Evolutionary conservation across 805 yeast genomes (phyloP).

Genomic region (Monosporozyma servazzii): DNA sequence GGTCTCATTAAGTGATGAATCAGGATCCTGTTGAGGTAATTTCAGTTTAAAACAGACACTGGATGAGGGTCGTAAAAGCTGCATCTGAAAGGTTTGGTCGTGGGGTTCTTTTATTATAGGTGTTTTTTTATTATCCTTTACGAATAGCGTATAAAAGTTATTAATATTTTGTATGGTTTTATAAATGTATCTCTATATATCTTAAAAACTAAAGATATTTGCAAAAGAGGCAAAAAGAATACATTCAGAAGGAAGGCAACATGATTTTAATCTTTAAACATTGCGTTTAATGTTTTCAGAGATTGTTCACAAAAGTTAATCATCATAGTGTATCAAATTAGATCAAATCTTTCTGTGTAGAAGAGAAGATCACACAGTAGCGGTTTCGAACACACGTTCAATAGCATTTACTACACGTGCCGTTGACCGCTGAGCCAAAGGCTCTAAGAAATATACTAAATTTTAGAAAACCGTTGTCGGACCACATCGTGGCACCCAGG

Average conservation of each 20-base stretch:
- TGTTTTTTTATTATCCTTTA: too few relatives aligned
- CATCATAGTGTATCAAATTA: conserved; percentile 19
- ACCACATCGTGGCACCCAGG: neutral
- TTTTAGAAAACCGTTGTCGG: neutral
- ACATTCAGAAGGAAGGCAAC: conserved; percentile 35
- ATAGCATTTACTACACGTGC: neutral
- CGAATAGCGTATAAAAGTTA: too few relatives aligned
- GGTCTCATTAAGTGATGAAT: neutral
- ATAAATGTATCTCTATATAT: too few relatives aligned
- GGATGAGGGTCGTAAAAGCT: conserved; percentile 55
- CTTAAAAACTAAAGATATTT: too few relatives aligned
- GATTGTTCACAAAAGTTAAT: conserved; percentile 34
- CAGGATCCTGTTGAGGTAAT: conserved; percentile 36
- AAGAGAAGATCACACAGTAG: neutral
- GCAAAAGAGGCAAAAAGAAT: conserved; percentile 2
- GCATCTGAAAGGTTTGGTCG: too few relatives aligned
- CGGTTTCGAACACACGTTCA: conserved; percentile 7
- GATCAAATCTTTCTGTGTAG: neutral
- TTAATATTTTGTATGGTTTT: too few relatives aligned
- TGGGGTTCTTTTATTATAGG: too few relatives aligned
- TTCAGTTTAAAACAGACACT: conserved; percentile 48
- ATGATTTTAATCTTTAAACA: conserved; percentile 29
- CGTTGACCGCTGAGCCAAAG: neutral
- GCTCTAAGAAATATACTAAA: neutral
- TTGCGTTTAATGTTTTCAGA: conserved; percentile 24